Evolutionary conservation across 331 rosid species (phyloP).

Genomic region (Malus hybrid): DNA sequence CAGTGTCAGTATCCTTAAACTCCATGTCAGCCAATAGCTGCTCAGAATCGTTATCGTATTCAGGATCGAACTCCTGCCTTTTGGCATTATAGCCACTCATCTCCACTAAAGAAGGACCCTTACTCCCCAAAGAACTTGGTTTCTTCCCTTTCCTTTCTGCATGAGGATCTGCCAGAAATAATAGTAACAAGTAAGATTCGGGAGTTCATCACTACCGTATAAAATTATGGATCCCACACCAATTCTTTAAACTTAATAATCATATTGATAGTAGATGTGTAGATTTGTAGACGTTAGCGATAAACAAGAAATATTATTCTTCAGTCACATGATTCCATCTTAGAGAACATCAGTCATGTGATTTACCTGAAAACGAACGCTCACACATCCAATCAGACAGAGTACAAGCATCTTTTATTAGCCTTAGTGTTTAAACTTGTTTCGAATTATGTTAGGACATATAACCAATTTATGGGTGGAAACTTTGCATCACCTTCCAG

Average conservation of each 20-base stretch:
- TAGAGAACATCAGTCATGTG: background rate
- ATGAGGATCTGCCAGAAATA: constrained; percentile 49
- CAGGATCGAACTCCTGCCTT: constrained; percentile 93
- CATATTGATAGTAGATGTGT: background rate
- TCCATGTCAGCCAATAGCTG: constrained; percentile 94
- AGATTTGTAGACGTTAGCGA: background rate
- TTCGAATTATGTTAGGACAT: background rate
- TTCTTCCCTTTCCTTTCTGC: constrained; percentile 65
- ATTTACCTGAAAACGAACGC: background rate
- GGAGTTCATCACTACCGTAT: background rate
- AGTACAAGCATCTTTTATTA: background rate
- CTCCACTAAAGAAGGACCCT: constrained; percentile 83
- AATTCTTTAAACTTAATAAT: background rate
- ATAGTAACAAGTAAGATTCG: background rate
- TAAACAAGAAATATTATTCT: background rate
- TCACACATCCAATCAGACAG: background rate
- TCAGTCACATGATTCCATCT: background rate
- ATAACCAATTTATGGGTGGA: constrained; percentile 7
- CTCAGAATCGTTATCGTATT: constrained; percentile 93
- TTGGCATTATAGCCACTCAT: constrained; percentile 78
- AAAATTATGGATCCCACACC: background rate
- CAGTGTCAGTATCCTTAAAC: constrained; percentile 79
- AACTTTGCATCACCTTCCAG: constrained; percentile 53
- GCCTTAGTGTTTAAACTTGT: background rate
- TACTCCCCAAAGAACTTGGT: constrained; percentile 49